Base-by-base conservation (phyloP, 169 alveolate species). In the Eimeria sp. region DNA sequence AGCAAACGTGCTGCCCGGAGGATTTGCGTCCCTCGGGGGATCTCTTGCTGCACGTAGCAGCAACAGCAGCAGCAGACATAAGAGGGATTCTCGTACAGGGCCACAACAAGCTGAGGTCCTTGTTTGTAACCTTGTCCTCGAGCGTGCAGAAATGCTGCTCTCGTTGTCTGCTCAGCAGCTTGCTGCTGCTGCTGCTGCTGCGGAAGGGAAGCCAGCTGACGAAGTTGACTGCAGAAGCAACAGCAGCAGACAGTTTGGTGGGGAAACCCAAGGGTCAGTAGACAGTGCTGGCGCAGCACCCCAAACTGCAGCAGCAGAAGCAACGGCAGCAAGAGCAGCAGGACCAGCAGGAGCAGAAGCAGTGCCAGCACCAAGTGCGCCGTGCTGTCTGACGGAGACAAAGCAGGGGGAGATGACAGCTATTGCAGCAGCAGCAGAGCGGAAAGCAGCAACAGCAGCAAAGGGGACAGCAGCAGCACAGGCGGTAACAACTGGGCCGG, bases 121-220 rank as follows among this genome's bases (percentile, higher is more conserved):
- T 65, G 49, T 40, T 9, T 49, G 61, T 25, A 40, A 27, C 49
- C 30, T 82, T n/a, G 51, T 82, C 16, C 25, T 82, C 9, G 49
- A 82, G 25, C 13, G 90, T 47, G 90, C 90, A 7, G 90, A 82
- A 51, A 18, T 16, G 90, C 90, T 82, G 49, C 90, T 82, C 14
- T n/a, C 90, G n/a, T 82, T 54, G 72, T 25, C 54, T 27, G 73
- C 67, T 1, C 72, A 82, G 75, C 90, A 82, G 72, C 61, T 54
- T 54, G 61, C 61, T 54, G 61, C 61, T 54, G 58, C 58, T 51
- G 58, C 58, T 51, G 61, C 61, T 54, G 61, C 61, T 54, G 61
- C 61, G 10, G 61, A 54, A 54, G 61, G 61, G 43, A 47, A 13
- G 30, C n/a, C 54, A 54, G 83, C 40, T 0, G 40, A 72, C 45